phyloP scores from a whole-genome alignment of 225 moss, liverwort and hornwort species.

The Asterella californica region DNA sequence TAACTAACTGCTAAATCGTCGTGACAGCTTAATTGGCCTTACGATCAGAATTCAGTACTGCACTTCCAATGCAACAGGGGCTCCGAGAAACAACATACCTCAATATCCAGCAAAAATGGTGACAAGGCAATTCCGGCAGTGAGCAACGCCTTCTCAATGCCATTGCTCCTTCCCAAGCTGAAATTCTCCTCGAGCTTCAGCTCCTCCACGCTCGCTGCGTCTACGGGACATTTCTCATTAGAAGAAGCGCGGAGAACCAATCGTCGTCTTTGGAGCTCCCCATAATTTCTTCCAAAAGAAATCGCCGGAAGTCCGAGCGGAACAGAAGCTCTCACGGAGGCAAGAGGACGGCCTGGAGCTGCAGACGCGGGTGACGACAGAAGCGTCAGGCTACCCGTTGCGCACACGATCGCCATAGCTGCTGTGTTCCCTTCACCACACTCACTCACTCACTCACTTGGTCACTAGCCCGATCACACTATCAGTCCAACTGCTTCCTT shows the following conservation, averaged over 20 bases:
- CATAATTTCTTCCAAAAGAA: not conserved
- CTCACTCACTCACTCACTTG: too few species aligned
- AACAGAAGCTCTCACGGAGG: not conserved
- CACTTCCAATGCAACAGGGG: too few species aligned
- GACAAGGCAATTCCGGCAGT: constrained; percentile 35
- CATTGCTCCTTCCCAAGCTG: constrained; percentile 4
- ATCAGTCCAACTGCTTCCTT: not conserved
- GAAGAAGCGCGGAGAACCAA: not conserved
- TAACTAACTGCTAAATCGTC: not conserved
- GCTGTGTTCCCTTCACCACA: not conserved
- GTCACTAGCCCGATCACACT: not conserved
- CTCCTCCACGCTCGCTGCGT: constrained; percentile 7
- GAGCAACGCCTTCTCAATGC: constrained; percentile 50
- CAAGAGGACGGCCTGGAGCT: not conserved
- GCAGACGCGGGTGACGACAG: not conserved
- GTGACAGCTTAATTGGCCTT: not conserved
- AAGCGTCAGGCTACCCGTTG: constrained; percentile 10
- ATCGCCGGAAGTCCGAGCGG: constrained; percentile 1
- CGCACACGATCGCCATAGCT: constrained; percentile 35
- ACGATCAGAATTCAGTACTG: not conserved
- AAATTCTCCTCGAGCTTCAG: not conserved
- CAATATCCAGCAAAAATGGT: constrained; percentile 48
- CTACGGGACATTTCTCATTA: not conserved
- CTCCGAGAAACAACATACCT: constrained; percentile 30
- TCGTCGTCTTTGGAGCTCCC: not conserved